These are phyloP conservation scores for Theileria annulata DNA, from an alignment of 169 alveolate genomes.

Conservation along the genomic window DNA sequence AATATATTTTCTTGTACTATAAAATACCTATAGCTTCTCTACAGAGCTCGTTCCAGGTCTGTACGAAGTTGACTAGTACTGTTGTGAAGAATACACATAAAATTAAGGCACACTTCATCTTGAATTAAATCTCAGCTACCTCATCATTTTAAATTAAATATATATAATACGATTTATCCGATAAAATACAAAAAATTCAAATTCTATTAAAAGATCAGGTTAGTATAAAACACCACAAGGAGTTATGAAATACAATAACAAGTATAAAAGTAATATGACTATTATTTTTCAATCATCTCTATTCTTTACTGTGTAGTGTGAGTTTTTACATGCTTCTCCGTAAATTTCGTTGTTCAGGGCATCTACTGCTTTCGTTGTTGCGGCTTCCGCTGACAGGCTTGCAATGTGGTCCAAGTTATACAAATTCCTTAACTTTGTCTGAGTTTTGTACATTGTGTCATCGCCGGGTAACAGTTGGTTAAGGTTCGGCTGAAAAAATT, in stretches of 20 bases:
- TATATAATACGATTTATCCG: slow-evolving; percentile 4
- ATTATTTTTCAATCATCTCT: not conserved
- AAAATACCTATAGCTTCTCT: slow-evolving; percentile 67
- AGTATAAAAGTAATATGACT: not conserved
- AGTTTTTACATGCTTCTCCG: slow-evolving; percentile 5
- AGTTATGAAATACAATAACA: not conserved
- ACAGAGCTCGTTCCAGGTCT: slow-evolving; percentile 62
- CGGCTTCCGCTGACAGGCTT: slow-evolving; percentile 57
- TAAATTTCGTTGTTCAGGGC: slow-evolving; percentile 33
- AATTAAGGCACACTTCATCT: slow-evolving; percentile 8
- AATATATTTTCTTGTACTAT: not conserved
- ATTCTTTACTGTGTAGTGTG: slow-evolving; percentile 11
- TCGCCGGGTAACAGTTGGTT: slow-evolving; percentile 1
- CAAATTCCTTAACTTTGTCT: slow-evolving; percentile 3
- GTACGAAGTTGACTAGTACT: slow-evolving; percentile 9
- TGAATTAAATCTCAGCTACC: not conserved
- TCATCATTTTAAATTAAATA: slow-evolving; percentile 5
- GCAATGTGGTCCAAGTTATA: slow-evolving; percentile 40
- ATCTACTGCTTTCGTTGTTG: slow-evolving; percentile 52
- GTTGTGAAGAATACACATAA: slow-evolving; percentile 17
- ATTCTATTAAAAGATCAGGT: not conserved
- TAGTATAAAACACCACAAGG: not conserved
- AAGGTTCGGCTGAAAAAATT: slow-evolving; percentile 22
- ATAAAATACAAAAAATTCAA: not conserved
- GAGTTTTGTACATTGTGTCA: not conserved